Evolutionary conservation across 345 rosid genomes (phyloP), one percentile per base, ranked within the genome.

Genomic region (Ricinus communis): DNA sequence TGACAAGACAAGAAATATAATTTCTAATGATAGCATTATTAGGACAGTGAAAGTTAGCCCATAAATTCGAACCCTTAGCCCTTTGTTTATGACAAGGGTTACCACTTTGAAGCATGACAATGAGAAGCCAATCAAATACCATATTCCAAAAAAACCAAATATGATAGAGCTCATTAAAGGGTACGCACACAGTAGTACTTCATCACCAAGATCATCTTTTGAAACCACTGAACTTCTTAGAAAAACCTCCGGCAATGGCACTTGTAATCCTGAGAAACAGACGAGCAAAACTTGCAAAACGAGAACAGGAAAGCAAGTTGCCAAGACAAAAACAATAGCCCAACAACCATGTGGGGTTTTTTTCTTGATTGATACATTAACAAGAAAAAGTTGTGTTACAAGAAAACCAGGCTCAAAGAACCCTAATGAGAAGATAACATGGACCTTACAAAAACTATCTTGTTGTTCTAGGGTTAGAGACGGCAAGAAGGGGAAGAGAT

Each of bases 401-500:
- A 86, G 79, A 72, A 85, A 87, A 41, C 85, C 87, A 0, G 96
- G 92, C 74, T 87, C 81, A 68, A 82, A 74, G 36, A 87, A 76
- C 6, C 96, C 96, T 38, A 87, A 71, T 0, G 92, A 87, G 66
- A 87, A 79, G 41, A 84, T 73, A 9, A 79, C 57, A 56, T 87
- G 87, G 53, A 82, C 9, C 47, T 78, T 76, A 67, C 96, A 90
- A 28, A 86, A 70, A 18, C 59, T 64, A 54, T 69, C 58, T 60
- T 78, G 82, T 5, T 59, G 77, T 28, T 38, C 1, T 1, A 64
- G 24, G 50, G 84, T 74, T 25, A 72, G 22, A 46, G 59, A 47
- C 47, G 81, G 41, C 1, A 71, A 67, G n/a, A 69, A 27, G 4
- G 75, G 80, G 59, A 65, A 27, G 59, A 73, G 71, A 69, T 77